Conservation (phyloP, 1,139 yeast genomes). For the Sugiyamaella neomexicana region DNA sequence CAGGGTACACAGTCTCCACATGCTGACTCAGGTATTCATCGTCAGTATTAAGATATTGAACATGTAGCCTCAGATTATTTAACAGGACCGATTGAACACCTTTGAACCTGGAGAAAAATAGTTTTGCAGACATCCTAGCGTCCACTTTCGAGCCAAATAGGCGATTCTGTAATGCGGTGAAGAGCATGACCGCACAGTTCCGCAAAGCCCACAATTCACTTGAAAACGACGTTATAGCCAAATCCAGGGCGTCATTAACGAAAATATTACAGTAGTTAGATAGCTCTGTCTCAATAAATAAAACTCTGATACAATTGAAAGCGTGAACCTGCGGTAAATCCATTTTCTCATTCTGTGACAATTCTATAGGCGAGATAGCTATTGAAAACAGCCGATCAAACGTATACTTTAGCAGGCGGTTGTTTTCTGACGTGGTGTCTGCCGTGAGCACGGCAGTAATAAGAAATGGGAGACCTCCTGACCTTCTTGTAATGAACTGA, state of each 20-base stretch:
- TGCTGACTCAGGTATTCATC: conserved; percentile 26
- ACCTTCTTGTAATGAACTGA: conserved; percentile 77
- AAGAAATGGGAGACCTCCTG: conserved; percentile 86
- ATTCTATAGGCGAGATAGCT: conserved; percentile 51
- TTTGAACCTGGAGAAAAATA: conserved; percentile 66
- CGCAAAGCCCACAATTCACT: conserved; percentile 80
- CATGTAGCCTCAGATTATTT: conserved; percentile 46
- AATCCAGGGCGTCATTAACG: conserved; percentile 57
- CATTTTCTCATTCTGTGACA: conserved; percentile 50
- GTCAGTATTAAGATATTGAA: conserved; percentile 32
- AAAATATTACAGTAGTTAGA: conserved; percentile 53
- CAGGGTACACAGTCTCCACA: conserved; percentile 68
- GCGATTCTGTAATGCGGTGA: conserved; percentile 76
- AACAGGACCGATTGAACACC: conserved; percentile 53
- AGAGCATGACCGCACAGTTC: conserved; percentile 91
- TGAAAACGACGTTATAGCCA: conserved; percentile 63
- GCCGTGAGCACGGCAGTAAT: conserved; percentile 72
- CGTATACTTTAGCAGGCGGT: conserved; percentile 47
- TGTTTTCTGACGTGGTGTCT: conserved; percentile 42
- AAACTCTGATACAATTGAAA: conserved; percentile 73
- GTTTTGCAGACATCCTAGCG: conserved; percentile 54
- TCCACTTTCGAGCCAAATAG: conserved; percentile 63
- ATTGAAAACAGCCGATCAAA: conserved; percentile 54
- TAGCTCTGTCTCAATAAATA: conserved; percentile 69
- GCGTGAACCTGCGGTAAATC: conserved; percentile 95